phyloP scores from a whole-genome alignment of 176 grass and related monocot species.

The Aegilops bicornis region DNA sequence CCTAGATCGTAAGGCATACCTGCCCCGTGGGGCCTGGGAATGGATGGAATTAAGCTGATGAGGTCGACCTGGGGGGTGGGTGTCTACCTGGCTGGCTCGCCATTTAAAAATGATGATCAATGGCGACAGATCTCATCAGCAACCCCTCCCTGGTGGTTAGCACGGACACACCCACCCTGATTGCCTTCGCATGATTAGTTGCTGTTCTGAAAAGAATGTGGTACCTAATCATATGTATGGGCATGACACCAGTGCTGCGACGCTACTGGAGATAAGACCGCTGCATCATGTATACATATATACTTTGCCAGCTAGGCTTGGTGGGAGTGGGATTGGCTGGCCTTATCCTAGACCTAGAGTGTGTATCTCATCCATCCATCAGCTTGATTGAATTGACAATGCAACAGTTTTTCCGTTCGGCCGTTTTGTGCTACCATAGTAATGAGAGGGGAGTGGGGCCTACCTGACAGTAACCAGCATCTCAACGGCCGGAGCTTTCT shows the following conservation, averaged over 20 bases:
- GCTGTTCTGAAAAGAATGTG: slow-evolving; percentile 39
- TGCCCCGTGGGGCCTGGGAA: neutral
- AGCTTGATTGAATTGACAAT: slow-evolving; percentile 8
- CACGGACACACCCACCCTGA: neutral
- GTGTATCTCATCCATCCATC: neutral
- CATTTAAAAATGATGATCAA: slow-evolving; percentile 29
- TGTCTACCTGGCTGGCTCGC: slow-evolving; percentile 10
- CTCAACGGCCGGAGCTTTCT: slow-evolving; percentile 60
- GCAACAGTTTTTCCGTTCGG: neutral
- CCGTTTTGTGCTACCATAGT: neutral
- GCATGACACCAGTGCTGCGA: slow-evolving; percentile 8
- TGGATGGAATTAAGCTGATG: neutral
- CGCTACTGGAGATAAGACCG: slow-evolving; percentile 27
- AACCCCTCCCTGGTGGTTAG: slow-evolving; percentile 31
- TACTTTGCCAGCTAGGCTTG: slow-evolving; percentile 22
- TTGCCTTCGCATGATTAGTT: slow-evolving; percentile 4
- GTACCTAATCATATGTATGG: slow-evolving; percentile 37
- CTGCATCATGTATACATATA: neutral
- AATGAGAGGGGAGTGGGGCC: neutral
- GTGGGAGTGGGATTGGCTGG: neutral
- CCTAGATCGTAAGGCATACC: slow-evolving; percentile 26
- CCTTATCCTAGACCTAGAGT: neutral
- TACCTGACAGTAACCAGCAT: slow-evolving; percentile 66
- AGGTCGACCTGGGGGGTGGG: neutral
- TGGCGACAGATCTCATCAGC: slow-evolving; percentile 22